Evolutionary conservation across 108 stramenopile genomes (phyloP).

Genomic region (Cyclotella atomus): DNA sequence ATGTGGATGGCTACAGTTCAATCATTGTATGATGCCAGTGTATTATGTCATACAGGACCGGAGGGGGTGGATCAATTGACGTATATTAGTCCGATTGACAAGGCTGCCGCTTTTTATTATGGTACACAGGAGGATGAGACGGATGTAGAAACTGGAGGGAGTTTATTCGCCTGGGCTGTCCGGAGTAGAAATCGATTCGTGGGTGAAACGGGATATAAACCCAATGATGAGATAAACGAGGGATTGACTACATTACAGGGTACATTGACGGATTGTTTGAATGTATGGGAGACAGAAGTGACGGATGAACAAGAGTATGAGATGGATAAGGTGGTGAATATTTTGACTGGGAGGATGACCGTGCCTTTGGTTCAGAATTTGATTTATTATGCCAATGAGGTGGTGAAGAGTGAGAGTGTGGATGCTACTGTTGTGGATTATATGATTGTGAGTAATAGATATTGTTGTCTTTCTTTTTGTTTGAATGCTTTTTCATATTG

Average conservation of each 20-base stretch:
- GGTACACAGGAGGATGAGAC: slow-evolving; percentile 65
- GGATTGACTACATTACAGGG: slow-evolving; percentile 47
- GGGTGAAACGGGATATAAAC: slow-evolving; percentile 40
- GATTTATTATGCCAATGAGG: slow-evolving; percentile 49
- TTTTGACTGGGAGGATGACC: slow-evolving; percentile 57
- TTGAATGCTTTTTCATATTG: neutral
- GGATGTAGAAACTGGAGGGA: slow-evolving; percentile 52
- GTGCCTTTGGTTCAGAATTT: slow-evolving; percentile 79
- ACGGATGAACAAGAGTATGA: slow-evolving; percentile 14
- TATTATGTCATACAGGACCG: slow-evolving; percentile 39
- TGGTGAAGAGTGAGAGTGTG: neutral
- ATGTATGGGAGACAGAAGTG: slow-evolving; percentile 18
- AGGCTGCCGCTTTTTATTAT: slow-evolving; percentile 76
- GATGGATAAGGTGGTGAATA: slow-evolving; percentile 24
- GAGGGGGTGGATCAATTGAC: slow-evolving; percentile 18
- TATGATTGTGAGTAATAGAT: slow-evolving; percentile 9
- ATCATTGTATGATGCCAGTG: slow-evolving; percentile 58
- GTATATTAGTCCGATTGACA: slow-evolving; percentile 56
- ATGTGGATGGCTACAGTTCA: slow-evolving; percentile 79
- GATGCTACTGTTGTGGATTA: slow-evolving; percentile 8
- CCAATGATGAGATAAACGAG: slow-evolving; percentile 62
- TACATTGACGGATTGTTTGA: slow-evolving; percentile 14
- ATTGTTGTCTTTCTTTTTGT: neutral
- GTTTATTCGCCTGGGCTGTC: slow-evolving; percentile 73
- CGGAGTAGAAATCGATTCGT: slow-evolving; percentile 52